Evolutionary conservation across 495 filamentous ascomycete genomes (phyloP).

Genomic region (Neurospora tetraspora): DNA sequence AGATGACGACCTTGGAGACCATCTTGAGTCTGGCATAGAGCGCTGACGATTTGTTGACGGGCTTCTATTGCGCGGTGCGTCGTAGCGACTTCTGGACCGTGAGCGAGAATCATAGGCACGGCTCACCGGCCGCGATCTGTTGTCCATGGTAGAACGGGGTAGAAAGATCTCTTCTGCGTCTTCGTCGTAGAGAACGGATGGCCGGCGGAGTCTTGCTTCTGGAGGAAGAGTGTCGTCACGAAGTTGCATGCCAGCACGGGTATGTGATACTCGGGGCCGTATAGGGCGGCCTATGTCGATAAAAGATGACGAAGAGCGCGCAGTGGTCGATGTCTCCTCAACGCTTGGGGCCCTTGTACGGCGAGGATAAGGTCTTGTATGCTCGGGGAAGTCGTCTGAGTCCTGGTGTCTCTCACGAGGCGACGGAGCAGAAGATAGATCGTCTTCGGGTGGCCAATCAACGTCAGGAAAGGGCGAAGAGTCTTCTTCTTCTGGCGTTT

Average conservation of each 20-base stretch:
- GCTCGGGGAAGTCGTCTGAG: not conserved
- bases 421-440: slow-evolving; percentile 28
- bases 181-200: not conserved
- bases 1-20: slow-evolving; percentile 28
- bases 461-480: slow-evolving; percentile 21
- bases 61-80: not conserved
- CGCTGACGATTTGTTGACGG: slow-evolving; percentile 27
- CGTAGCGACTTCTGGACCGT: not conserved
- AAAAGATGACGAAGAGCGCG: not conserved
- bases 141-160: not conserved
- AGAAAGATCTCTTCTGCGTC: not conserved
- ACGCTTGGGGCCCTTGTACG: not conserved
- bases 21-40: slow-evolving; percentile 30
- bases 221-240: not conserved
- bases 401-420: slow-evolving; percentile 23
- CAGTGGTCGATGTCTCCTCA: not conserved
- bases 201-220: not conserved
- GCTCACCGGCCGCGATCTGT: not conserved
- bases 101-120: not conserved
- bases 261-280: not conserved
- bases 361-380: not conserved
- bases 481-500: slow-evolving; percentile 26
- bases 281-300: not conserved
- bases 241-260: not conserved
- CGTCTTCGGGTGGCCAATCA: slow-evolving; percentile 32